Percentiles rank a stretch among this genome's conserved stretches.
These are phyloP conservation scores for Kwoniella heveanensis DNA, from an alignment of 768 basidiomycete species.

Conservation along the genomic window DNA sequence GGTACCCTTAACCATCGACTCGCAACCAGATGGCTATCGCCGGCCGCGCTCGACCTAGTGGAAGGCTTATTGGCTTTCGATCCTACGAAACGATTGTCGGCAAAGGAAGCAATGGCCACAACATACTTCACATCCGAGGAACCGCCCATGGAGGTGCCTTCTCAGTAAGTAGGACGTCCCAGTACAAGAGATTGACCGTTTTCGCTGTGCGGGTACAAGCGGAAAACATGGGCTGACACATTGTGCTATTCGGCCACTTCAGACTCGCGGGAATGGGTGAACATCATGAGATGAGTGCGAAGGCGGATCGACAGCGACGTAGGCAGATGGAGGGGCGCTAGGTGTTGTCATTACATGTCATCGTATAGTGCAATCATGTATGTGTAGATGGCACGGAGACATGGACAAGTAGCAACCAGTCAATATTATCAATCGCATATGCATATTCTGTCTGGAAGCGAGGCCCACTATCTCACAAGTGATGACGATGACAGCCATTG, in stretches of 20 bases:
- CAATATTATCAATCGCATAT: no score
- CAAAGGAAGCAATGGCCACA: constrained; percentile 74
- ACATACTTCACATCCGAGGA: constrained; percentile 82
- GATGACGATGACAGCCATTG: no score
- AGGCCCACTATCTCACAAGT: no score
- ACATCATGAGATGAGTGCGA: constrained; percentile 97
- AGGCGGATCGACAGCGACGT: constrained; percentile 68
- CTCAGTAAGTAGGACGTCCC: constrained; percentile 78
- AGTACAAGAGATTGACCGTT: no score
- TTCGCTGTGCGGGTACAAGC: neutral
- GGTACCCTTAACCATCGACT: no score
- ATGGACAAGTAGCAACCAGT: no score
- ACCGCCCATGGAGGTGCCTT: constrained; percentile 72
- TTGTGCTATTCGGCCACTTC: neutral
- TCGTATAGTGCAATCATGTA: no score
- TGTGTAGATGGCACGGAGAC: no score
- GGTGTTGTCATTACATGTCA: neutral
- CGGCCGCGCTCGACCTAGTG: constrained; percentile 82
- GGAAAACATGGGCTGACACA: no score
- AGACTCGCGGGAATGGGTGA: constrained; percentile 84
- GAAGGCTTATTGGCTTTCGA: constrained; percentile 78
- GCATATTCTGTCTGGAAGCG: no score
- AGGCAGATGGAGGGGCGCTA: constrained; percentile 56
- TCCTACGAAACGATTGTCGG: constrained; percentile 73
- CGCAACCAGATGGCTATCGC: constrained; percentile 80